phyloP scores from a whole-genome alignment of 1,139 yeast genomes.

The Diutina scorzettiae region DNA sequence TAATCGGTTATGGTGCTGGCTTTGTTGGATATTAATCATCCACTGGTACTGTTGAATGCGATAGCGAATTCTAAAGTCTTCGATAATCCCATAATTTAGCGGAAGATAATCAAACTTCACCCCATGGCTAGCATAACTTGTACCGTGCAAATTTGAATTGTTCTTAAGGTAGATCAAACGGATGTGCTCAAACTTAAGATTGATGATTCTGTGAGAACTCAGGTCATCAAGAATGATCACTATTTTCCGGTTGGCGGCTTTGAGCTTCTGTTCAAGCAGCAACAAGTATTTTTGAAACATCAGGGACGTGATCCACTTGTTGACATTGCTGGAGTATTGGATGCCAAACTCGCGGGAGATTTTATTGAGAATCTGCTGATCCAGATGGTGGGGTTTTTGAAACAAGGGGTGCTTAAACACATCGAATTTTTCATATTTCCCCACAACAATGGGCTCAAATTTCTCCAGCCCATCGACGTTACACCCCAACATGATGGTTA shows the following conservation, averaged over 20 bases:
- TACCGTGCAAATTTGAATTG: constrained; percentile 28
- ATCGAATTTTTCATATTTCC: constrained; percentile 47
- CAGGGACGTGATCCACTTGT: constrained; percentile 57
- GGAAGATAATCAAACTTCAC: constrained; percentile 42
- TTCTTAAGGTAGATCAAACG: constrained; percentile 32
- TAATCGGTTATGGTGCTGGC: constrained; percentile 9
- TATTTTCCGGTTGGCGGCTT: constrained; percentile 33
- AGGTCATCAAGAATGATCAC: constrained; percentile 49
- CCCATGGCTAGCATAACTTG: constrained; percentile 23
- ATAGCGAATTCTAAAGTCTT: constrained; percentile 48
- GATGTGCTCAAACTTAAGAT: constrained; percentile 42
- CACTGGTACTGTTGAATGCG: constrained; percentile 49
- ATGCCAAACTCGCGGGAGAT: constrained; percentile 12
- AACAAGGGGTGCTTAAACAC: constrained; percentile 21
- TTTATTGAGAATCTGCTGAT: constrained; percentile 9
- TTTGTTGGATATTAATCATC: constrained; percentile 29
- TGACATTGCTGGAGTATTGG: constrained; percentile 46
- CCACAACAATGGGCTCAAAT: constrained; percentile 47
- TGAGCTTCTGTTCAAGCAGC: constrained; percentile 43
- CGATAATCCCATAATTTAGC: constrained; percentile 53
- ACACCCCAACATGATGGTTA: constrained; percentile 52
- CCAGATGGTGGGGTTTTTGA: constrained; percentile 12
- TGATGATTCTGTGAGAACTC: constrained; percentile 49
- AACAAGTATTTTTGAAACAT: constrained; percentile 52
- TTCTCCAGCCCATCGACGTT: constrained; percentile 55